phyloP scores from a whole-genome alignment of 208 protist species.

The Leishmania mexicana region DNA sequence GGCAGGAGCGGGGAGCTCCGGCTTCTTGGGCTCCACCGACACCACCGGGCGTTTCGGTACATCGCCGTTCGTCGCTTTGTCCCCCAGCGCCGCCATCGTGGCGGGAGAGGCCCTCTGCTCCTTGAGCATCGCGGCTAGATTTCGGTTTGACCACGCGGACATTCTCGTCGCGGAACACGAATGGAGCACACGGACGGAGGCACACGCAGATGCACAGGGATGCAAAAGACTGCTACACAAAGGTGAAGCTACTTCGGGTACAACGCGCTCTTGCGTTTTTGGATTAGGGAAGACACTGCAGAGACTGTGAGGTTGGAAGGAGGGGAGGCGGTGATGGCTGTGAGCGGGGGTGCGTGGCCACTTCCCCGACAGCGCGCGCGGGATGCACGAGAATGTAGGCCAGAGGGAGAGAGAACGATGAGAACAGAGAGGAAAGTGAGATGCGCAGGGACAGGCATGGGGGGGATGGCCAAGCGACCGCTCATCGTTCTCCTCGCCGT shows the following conservation, averaged over 20 bases:
- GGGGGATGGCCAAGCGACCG: not conserved
- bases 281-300: not conserved
- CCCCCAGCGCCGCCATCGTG: slow-evolving; percentile 2
- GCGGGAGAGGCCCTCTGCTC: slow-evolving; percentile 37
- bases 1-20: not conserved
- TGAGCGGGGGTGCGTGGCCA: not conserved
- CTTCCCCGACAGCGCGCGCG: not conserved
- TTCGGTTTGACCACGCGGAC: slow-evolving; percentile 68
- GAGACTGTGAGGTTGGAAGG: not conserved
- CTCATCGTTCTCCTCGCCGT: not conserved
- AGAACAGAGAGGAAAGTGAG: not conserved
- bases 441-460: not conserved
- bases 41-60: slow-evolving; percentile 4
- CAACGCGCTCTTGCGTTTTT: not conserved
- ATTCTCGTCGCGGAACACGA: slow-evolving; percentile 20
- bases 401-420: not conserved
- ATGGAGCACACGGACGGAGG: not conserved
- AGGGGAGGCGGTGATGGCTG: not conserved
- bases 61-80: not conserved
- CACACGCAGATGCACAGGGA: not conserved
- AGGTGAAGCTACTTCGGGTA: not conserved
- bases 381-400: not conserved
- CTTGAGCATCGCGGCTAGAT: slow-evolving; percentile 65
- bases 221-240: not conserved
- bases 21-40: slow-evolving; percentile 16